Conservation (phyloP, 179 eudicot genomes). For the Heliamphora pulchella region DNA sequence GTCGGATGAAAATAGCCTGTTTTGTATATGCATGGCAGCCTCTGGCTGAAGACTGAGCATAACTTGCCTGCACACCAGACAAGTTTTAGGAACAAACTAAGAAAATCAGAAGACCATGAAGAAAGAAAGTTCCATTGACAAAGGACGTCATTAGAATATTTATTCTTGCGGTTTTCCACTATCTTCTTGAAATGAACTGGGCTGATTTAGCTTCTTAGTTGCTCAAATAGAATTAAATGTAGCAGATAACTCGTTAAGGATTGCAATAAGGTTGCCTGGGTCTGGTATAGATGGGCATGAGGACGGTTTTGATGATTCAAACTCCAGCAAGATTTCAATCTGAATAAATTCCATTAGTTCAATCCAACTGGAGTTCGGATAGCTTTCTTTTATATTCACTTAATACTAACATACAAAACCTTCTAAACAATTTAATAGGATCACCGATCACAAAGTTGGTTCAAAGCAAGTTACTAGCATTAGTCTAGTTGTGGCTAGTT, state of each 20-base stretch:
- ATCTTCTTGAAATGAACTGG: background rate
- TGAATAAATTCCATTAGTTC: background rate
- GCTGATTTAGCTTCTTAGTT: background rate
- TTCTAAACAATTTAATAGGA: background rate
- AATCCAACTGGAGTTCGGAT: background rate
- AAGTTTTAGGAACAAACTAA: conserved; percentile 8
- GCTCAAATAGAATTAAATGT: background rate
- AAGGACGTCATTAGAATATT: too few species aligned
- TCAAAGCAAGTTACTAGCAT: conserved; percentile 1
- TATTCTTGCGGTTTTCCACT: background rate
- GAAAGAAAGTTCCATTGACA: background rate
- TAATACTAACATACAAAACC: too few species aligned
- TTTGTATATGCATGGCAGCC: conserved; percentile 18
- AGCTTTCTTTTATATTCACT: background rate
- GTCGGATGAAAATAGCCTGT: conserved; percentile 35
- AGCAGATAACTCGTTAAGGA: background rate
- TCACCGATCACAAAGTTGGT: background rate
- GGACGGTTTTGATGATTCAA: conserved; percentile 7
- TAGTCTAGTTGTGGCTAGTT: background rate
- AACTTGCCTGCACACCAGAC: conserved; percentile 25
- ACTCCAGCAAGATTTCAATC: background rate
- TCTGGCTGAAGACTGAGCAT: conserved; percentile 21
- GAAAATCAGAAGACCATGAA: background rate
- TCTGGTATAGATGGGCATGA: background rate
- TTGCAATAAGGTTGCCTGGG: background rate